A percentile compares a stretch with the other conserved stretches of the same genome.
These are phyloP conservation scores for Ascoidea tarda DNA, from an alignment of 805 yeast species.

Conservation along the genomic window DNA sequence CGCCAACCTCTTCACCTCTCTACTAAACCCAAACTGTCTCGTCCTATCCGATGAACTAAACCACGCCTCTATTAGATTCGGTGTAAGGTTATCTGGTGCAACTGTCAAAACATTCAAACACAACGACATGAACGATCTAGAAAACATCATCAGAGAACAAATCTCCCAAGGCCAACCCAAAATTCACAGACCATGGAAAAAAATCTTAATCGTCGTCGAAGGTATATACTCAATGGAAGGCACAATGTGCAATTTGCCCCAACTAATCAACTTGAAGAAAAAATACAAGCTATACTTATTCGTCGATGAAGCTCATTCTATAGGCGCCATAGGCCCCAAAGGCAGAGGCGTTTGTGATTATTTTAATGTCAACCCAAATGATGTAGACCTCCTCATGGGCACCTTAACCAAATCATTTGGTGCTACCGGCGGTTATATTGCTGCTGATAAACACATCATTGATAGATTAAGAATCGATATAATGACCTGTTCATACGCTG, in stretches of 20 bases:
- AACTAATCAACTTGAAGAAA: constrained; percentile 53
- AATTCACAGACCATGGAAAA: constrained; percentile 93
- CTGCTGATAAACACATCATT: constrained; percentile 56
- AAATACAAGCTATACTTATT: constrained; percentile 83
- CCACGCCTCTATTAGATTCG: constrained; percentile 92
- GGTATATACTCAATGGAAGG: constrained; percentile 93
- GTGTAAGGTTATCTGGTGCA: constrained; percentile 86
- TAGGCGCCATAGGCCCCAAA: constrained; percentile 93
- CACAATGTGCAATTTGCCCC: constrained; percentile 72
- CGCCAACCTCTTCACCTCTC: constrained; percentile 70
- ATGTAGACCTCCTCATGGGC: constrained; percentile 89
- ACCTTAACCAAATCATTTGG: constrained; percentile 96
- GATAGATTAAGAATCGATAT: constrained; percentile 64
- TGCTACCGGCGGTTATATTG: constrained; percentile 96
- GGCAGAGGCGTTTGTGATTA: constrained; percentile 96
- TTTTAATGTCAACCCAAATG: constrained; percentile 63
- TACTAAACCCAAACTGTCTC: constrained; percentile 77
- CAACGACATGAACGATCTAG: constrained; percentile 75
- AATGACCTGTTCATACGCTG: constrained; percentile 66
- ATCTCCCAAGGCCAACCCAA: constrained; percentile 92
- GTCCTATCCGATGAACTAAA: constrained; percentile 90
- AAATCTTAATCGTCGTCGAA: constrained; percentile 74
- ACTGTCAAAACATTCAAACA: constrained; percentile 86
- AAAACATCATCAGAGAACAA: constrained; percentile 63
- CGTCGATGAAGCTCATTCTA: constrained; percentile 96